phyloP scores from a whole-genome alignment of 1,284 basidiomycete species.

The Anthracocystis setariae region DNA sequence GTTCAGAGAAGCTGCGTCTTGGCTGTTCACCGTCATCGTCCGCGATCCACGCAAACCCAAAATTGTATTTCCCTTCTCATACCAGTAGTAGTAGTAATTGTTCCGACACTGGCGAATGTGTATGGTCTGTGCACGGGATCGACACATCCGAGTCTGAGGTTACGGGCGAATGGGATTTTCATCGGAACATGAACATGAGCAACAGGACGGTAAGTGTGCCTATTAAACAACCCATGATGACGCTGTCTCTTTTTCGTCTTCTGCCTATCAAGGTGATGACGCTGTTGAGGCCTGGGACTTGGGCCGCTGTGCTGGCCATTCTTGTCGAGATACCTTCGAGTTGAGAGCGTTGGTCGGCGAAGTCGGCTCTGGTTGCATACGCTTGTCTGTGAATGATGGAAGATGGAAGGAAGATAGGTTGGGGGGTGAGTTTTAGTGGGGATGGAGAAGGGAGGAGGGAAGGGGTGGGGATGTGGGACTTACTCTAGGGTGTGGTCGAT shows the following conservation, averaged over 20 bases:
- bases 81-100: conserved; percentile 11
- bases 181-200: conserved; percentile 74
- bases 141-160: too few species aligned
- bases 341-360: conserved; percentile 81
- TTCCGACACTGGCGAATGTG: not conserved
- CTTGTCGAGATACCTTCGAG: conserved; percentile 82
- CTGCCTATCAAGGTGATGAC: conserved; percentile 91
- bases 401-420: not conserved
- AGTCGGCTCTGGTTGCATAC: conserved; percentile 94
- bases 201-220: conserved; percentile 84
- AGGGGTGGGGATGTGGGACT: conserved; percentile 4
- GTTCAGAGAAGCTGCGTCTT: not conserved
- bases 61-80: conserved; percentile 29
- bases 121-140: too few species aligned
- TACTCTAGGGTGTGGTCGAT: conserved; percentile 90
- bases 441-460: not conserved
- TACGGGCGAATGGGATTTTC: too few species aligned
- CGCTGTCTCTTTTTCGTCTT: conserved; percentile 84
- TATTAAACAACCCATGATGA: conserved; percentile 87
- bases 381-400: conserved; percentile 88
- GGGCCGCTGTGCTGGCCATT: conserved; percentile 76
- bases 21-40: not conserved
- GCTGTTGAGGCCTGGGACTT: conserved; percentile 92
- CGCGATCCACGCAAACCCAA: conserved; percentile 7
- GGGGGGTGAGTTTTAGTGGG: too few species aligned